Percentiles rank a stretch among this genome's conserved stretches.
Evolutionary conservation across 169 alveolate species (phyloP).

Genomic region (Babesia sp.): DNA sequence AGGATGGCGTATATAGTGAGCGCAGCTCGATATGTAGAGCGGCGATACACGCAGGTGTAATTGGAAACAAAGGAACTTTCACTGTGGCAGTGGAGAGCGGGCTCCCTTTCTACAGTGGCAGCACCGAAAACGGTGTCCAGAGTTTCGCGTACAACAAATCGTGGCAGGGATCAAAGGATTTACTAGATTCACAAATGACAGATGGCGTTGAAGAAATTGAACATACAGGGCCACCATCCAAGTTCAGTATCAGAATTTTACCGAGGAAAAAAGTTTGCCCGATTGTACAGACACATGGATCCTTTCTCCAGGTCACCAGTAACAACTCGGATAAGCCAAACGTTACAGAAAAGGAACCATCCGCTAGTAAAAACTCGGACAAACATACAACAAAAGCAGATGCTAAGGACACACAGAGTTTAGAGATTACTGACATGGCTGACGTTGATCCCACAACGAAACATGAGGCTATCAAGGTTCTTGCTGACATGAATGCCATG

Average conservation of each 20-base stretch:
- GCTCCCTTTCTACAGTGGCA: constrained; percentile 80
- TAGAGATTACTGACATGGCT: not conserved
- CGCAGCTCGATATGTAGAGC: constrained; percentile 87
- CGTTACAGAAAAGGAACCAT: not conserved
- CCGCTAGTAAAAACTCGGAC: not conserved
- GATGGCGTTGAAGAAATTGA: constrained; percentile 59
- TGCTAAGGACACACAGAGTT: not conserved
- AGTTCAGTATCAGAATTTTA: constrained; percentile 53
- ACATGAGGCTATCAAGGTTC: constrained; percentile 52
- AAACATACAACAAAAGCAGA: not conserved
- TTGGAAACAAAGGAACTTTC: constrained; percentile 79
- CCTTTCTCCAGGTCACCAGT: constrained; percentile 44
- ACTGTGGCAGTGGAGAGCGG: constrained; percentile 85
- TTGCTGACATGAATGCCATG: constrained; percentile 77
- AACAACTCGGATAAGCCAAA: not conserved
- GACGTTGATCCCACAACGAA: constrained; percentile 51
- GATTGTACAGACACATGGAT: constrained; percentile 56
- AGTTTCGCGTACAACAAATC: constrained; percentile 76
- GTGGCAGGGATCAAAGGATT: constrained; percentile 72
- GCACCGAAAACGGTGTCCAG: constrained; percentile 80
- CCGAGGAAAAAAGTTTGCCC: constrained; percentile 60
- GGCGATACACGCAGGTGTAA: constrained; percentile 87
- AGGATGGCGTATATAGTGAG: constrained; percentile 82
- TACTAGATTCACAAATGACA: constrained; percentile 52
- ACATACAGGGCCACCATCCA: constrained; percentile 62